Evolutionary conservation across 805 yeast species (phyloP), one percentile per base, ranked within the genome.

Genomic region (Priceomyces melissophilus): DNA sequence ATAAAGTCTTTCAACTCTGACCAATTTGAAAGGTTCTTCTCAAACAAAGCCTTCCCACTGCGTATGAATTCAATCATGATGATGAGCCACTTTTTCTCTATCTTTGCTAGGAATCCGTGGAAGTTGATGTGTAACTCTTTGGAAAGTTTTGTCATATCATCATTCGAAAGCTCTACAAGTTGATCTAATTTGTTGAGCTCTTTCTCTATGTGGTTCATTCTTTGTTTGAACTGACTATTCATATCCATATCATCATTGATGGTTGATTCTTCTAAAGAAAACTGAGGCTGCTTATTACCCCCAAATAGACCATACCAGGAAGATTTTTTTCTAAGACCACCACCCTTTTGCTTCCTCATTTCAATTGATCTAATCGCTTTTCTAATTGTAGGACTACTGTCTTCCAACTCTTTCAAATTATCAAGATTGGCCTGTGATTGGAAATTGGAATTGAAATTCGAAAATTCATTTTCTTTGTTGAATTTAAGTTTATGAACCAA

Each of bases 181-280:
- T 77, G 80, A 33, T 72, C 68, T 31, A 76, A 60, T 47, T 75
- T 76, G 32, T 49, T 48, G 23, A 72, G 51, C 41, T 72, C 78
- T 52, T 60, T 63, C 39, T 70, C 70, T 11, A 69, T 57, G 28
- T 64, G 65, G 37, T 55, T 57, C 14, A 63, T 53, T 32, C 62
- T 63, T 38, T 54, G 52, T 44, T 60, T 61, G 38, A 48, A 52
- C 35, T 55, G 65, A 27, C 35, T 37, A 20, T 42, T 39, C 26
- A 44, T 12, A 30, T 43, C 46, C 38, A 35, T 26, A 10, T 26
- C 39, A 10, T 27, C 38, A 15, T 26, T 39, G 8, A 36, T 11
- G 28, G 10, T 34, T 11, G 38, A 20, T 2, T 35, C 25, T 17
- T 33, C 38, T 14, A 32, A 13, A 25, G 32, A 16, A 14, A 35